Evolutionary conservation across 768 basidiomycete genomes (phyloP).

Genomic region (Tricholoma sp.): DNA sequence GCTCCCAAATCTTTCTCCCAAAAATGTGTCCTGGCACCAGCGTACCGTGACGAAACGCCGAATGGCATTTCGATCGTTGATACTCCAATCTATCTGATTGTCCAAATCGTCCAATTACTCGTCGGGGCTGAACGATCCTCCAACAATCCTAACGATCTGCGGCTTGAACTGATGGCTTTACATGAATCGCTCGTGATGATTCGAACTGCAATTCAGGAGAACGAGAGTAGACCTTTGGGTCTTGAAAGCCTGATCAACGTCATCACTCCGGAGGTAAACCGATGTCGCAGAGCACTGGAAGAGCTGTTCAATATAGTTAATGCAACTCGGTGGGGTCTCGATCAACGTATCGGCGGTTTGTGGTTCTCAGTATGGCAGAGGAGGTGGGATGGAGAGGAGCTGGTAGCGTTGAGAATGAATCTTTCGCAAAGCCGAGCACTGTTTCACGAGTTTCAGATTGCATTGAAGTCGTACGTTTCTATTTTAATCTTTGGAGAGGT

Average conservation of each 20-base stretch:
- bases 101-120: neutral
- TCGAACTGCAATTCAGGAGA: neutral
- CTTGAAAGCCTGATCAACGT: neutral
- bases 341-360: neutral
- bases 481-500: too few relatives aligned
- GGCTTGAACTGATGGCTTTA: neutral
- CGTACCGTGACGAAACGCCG: neutral
- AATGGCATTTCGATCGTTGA: neutral
- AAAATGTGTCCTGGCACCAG: neutral
- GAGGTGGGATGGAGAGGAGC: neutral
- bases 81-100: neutral
- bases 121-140: neutral
- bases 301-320: neutral
- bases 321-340: neutral
- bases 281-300: neutral
- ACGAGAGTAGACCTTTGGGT: neutral
- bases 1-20: neutral
- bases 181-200: neutral
- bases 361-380: neutral
- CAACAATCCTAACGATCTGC: neutral
- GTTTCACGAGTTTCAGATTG: neutral
- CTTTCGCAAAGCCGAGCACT: neutral
- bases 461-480: too few relatives aligned
- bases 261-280: neutral
- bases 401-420: neutral